These are phyloP conservation scores for Erodium texanum DNA, from an alignment of 441 rosid species.

Conservation along the genomic window DNA sequence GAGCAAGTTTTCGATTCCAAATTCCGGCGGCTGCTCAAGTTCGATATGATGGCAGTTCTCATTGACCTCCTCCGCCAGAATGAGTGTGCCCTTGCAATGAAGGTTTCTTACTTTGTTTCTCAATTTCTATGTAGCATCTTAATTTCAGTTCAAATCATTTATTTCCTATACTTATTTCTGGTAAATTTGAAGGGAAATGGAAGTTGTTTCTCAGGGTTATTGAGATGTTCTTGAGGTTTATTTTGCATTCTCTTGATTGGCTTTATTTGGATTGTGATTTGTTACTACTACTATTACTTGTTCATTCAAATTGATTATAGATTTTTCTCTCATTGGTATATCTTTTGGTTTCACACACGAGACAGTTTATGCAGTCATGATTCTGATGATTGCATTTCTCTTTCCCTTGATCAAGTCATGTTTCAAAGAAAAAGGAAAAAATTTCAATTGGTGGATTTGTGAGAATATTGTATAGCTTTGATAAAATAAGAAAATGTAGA, in stretches of 20 bases:
- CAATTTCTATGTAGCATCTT: background rate
- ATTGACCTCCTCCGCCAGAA: constrained; percentile 72
- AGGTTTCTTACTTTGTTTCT: constrained; percentile 22
- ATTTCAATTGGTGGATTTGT: background rate
- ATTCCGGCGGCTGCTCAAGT: constrained; percentile 66
- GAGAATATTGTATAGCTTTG: background rate
- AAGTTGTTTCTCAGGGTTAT: no score
- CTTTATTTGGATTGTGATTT: background rate
- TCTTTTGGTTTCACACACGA: background rate
- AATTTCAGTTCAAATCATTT: background rate
- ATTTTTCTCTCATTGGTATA: background rate
- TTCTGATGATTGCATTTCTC: background rate
- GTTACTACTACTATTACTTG: background rate
- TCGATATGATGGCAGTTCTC: constrained; percentile 78
- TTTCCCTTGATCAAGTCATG: background rate
- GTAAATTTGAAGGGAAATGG: background rate
- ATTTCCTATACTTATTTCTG: background rate
- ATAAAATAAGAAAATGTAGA: background rate
- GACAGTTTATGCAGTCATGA: background rate
- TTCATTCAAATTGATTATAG: background rate
- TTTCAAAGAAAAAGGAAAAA: background rate
- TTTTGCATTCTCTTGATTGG: background rate
- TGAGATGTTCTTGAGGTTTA: background rate
- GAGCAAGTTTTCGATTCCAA: constrained; percentile 36
- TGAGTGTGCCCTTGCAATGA: constrained; percentile 52